Evolutionary conservation across 164 flowering plant genomes (phyloP), one percentile per base, ranked within the genome.

Genomic region (Cinnamomum chago): DNA sequence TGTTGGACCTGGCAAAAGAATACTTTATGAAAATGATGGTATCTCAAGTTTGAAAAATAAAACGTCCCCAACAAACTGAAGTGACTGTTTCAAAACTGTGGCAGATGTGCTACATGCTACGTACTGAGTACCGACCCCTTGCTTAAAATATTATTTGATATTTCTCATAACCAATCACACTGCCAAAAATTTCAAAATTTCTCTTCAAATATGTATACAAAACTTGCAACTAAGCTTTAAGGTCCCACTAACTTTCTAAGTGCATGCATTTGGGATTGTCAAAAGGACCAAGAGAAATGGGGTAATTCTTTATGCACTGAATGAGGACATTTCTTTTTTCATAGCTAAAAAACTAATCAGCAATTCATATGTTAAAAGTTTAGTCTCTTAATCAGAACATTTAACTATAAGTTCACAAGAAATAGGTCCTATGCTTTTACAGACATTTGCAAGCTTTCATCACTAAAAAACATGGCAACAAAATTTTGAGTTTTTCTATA

Each of bases 1-100:
- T 50, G 98, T 96, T 72, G 98, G 99, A 73, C 98, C 99, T 95
- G 87, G 33, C 18, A 5, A 30, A 28, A 66, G 47, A 66, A 17
- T 4, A 17, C 69, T 25, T 17, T 14, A 15, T 66, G 69, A 13
- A 30, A 64, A 15, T 20, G 40, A 66, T 28, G 47, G 40, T 18
- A 66, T 3, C 18, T 15, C n/a, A 66, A 27, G 6, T 18, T 66
- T 25, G 18, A 14, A 55, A 55, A 18, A 55, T 17, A 17, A 55
- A 55, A 55, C 4, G 2, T 55, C 15, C n/a, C 60, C 60, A 17
- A 17, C 5, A 55, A 35, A 35, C 7, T 55, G 5, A 13, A 13
- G 60, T 17, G n/a, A 17, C 20, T 55, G 60, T 18, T 55, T 55
- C n/a, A 55, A 55, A 55, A 35, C 47, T 35, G 10, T 35, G 47